phyloP scores from a whole-genome alignment of 2,329 filamentous ascomycete species.

The Colletotrichum nymphaeae region DNA sequence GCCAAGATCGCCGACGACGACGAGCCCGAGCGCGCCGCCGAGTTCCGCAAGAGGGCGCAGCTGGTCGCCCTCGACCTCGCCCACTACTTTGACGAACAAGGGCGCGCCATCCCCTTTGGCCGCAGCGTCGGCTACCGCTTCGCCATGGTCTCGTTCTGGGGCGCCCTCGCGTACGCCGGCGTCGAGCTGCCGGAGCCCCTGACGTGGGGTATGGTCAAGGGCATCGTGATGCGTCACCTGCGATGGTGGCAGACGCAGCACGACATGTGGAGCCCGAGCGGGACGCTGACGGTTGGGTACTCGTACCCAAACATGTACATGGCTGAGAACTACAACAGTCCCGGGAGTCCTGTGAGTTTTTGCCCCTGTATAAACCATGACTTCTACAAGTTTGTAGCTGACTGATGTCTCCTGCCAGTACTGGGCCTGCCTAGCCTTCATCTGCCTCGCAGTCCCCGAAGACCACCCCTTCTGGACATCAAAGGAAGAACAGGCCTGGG shows the following conservation, averaged over 20 bases:
- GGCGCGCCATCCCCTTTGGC: slow-evolving; percentile 80
- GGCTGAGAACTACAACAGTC: slow-evolving; percentile 87
- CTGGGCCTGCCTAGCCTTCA: slow-evolving; percentile 84
- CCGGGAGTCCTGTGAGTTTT: slow-evolving; percentile 67
- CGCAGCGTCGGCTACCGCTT: slow-evolving; percentile 85
- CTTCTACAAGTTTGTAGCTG: background rate
- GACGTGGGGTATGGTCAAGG: slow-evolving; percentile 84
- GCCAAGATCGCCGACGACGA: slow-evolving; percentile 76
- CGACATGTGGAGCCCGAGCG: slow-evolving; percentile 80
- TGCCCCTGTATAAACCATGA: background rate
- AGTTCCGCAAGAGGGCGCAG: slow-evolving; percentile 77
- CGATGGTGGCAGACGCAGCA: slow-evolving; percentile 83
- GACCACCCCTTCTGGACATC: slow-evolving; percentile 81
- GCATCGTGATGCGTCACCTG: slow-evolving; percentile 78
- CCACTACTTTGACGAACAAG: slow-evolving; percentile 81
- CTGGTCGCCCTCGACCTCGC: slow-evolving; percentile 76
- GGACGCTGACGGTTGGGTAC: slow-evolving; percentile 81
- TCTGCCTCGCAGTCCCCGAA: slow-evolving; percentile 76
- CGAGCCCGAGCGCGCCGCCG: slow-evolving; percentile 73
- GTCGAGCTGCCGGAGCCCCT: slow-evolving; percentile 78
- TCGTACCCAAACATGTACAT: slow-evolving; percentile 85
- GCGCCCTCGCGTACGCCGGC: slow-evolving; percentile 79
- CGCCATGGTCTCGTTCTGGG: slow-evolving; percentile 88
- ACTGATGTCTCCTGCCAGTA: slow-evolving; percentile 60
- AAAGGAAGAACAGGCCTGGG: slow-evolving; percentile 69